Evolutionary conservation across 2,329 filamentous ascomycete genomes (phyloP).

Genomic region (Claviceps monticola): DNA sequence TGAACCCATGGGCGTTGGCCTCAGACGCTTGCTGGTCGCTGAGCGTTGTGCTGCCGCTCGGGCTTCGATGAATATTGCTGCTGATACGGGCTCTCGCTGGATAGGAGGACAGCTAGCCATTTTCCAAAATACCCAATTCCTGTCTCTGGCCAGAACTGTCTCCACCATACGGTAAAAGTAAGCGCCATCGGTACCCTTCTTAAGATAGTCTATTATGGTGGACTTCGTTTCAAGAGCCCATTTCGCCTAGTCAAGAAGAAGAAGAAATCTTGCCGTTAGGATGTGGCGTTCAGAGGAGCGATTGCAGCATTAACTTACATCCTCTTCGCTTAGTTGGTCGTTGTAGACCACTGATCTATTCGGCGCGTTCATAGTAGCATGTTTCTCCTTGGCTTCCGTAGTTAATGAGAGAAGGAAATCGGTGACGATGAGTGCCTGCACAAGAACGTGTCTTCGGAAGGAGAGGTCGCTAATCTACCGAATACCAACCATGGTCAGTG

Average conservation of each 20-base stretch:
- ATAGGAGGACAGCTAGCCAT: slow-evolving; percentile 85
- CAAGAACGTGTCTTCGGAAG: slow-evolving; percentile 85
- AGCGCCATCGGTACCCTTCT: slow-evolving; percentile 66
- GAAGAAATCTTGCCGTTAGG: neutral
- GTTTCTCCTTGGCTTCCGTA: slow-evolving; percentile 64
- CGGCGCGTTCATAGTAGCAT: slow-evolving; percentile 47
- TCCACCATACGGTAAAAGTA: slow-evolving; percentile 97
- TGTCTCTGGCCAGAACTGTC: slow-evolving; percentile 86
- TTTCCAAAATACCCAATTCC: slow-evolving; percentile 99
- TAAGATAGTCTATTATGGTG: slow-evolving; percentile 70
- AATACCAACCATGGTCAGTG: neutral
- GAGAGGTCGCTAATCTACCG: slow-evolving; percentile 76
- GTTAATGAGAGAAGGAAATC: slow-evolving; percentile 92
- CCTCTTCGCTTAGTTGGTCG: slow-evolving; percentile 67
- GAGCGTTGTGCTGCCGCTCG: slow-evolving; percentile 50
- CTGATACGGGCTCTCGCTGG: slow-evolving; percentile 56
- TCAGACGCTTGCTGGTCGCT: slow-evolving; percentile 57
- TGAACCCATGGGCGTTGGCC: slow-evolving; percentile 54
- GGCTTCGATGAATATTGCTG: slow-evolving; percentile 55
- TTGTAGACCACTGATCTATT: slow-evolving; percentile 83
- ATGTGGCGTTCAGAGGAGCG: neutral
- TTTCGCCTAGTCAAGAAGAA: slow-evolving; percentile 42
- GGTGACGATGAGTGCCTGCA: slow-evolving; percentile 86
- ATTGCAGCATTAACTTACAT: slow-evolving; percentile 41
- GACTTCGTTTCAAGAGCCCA: slow-evolving; percentile 73